These are phyloP conservation scores for Strobilomyces echinocephalus DNA, from an alignment of 768 basidiomycete species.

Conservation along the genomic window DNA sequence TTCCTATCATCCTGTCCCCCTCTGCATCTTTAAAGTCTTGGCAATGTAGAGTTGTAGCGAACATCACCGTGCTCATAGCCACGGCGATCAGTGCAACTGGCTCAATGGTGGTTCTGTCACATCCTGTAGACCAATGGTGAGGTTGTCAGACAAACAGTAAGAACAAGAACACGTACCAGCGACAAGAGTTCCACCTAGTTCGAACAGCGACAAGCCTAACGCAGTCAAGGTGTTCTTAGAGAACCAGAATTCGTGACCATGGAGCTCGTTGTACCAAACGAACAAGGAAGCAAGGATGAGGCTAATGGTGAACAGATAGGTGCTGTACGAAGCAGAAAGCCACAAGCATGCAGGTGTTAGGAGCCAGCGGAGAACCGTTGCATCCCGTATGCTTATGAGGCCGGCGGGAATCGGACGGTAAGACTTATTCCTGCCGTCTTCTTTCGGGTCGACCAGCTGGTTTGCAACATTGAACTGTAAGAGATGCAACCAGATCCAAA, in stretches of 20 bases:
- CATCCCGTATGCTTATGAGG: conserved; percentile 35
- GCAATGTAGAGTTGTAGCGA: conserved; percentile 33
- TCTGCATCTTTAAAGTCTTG: conserved; percentile 39
- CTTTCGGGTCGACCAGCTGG: conserved; percentile 37
- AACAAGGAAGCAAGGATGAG: conserved; percentile 23
- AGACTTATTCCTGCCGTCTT: conserved; percentile 42
- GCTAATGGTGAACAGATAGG: conserved; percentile 32
- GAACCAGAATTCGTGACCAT: conserved; percentile 28
- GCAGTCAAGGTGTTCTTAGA: conserved; percentile 34
- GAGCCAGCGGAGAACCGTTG: conserved; percentile 35
- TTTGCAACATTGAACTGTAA: conserved; percentile 43
- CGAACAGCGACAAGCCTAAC: conserved; percentile 35
- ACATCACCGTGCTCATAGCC: conserved; percentile 29
- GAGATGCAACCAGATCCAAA: conserved; percentile 47
- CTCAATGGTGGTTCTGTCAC: conserved; percentile 21
- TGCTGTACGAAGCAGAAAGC: conserved; percentile 34
- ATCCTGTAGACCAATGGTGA: conserved; percentile 19
- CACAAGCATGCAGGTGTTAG: conserved; percentile 33
- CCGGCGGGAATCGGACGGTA: conserved; percentile 44
- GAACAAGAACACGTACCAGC: conserved; percentile 25
- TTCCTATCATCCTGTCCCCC: conserved; percentile 37
- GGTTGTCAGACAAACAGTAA: neutral
- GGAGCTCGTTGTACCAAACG: conserved; percentile 37
- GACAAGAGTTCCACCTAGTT: conserved; percentile 34
- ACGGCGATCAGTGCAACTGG: conserved; percentile 27